Evolutionary conservation across 2,329 filamentous ascomycete genomes (phyloP).

Genomic region (Hypoxylon sp.): DNA sequence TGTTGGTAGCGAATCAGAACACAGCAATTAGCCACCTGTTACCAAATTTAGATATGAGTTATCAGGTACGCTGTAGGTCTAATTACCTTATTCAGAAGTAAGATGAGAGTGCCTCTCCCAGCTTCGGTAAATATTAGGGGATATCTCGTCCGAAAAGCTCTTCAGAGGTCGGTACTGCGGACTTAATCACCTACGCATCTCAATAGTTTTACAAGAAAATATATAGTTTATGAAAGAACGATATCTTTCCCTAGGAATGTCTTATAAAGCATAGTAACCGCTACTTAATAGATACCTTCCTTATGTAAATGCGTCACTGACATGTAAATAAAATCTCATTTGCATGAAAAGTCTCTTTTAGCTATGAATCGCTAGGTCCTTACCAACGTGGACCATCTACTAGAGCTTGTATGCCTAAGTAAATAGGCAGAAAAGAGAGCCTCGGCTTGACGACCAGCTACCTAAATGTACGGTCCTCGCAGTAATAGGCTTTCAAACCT

Average conservation of each 20-base stretch:
- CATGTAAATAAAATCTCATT: no score
- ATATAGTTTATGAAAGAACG: background rate
- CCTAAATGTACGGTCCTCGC: no score
- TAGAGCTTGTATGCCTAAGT: background rate
- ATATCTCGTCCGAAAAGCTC: background rate
- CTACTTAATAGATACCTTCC: no score
- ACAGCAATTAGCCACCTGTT: background rate
- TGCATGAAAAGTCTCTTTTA: no score
- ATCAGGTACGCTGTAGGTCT: background rate
- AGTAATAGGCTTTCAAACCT: background rate
- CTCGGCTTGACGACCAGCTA: background rate
- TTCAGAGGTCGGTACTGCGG: background rate
- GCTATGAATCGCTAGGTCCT: background rate
- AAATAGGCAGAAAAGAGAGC: background rate
- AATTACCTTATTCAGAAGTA: background rate
- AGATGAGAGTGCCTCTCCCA: background rate
- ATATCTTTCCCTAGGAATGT: no score
- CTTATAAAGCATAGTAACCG: no score
- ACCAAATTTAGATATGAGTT: conserved; percentile 15
- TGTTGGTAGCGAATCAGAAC: conserved; percentile 13
- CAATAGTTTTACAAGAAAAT: background rate
- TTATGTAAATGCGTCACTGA: no score
- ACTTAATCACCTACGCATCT: background rate
- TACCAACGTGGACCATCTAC: background rate
- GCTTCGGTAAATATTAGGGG: background rate